Evolutionary conservation across 75 land plant genomes (phyloP).

Genomic region (Picea glauca): DNA sequence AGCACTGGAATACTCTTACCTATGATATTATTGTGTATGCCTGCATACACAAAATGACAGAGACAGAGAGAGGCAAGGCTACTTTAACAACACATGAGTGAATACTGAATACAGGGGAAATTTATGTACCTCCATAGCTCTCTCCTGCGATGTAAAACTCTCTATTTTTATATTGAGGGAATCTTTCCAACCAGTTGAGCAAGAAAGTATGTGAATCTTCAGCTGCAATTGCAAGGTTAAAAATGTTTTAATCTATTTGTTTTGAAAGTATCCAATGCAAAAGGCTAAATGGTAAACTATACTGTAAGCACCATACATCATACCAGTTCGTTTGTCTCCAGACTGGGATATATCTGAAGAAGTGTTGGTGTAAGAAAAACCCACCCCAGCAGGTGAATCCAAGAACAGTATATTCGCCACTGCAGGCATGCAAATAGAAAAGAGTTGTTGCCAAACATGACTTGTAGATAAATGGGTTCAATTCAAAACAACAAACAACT

Average conservation of each 20-base stretch:
- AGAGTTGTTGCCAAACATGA: too few relatives aligned
- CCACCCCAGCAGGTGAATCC: constrained; percentile 9
- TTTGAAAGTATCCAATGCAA: background rate
- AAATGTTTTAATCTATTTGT: background rate
- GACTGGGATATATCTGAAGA: constrained; percentile 10
- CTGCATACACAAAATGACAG: too few relatives aligned
- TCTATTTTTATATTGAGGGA: constrained; percentile 72
- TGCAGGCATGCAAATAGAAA: background rate
- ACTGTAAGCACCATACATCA: background rate
- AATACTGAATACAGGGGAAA: too few relatives aligned
- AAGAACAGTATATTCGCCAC: constrained; percentile 1
- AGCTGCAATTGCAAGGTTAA: background rate
- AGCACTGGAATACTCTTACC: too few relatives aligned
- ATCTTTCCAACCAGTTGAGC: constrained; percentile 70
- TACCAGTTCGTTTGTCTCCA: background rate
- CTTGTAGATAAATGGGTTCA: too few relatives aligned
- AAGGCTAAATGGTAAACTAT: background rate
- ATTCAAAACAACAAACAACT: too few relatives aligned
- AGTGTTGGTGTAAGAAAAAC: constrained; percentile 9
- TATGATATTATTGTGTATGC: too few relatives aligned
- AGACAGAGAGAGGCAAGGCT: too few relatives aligned
- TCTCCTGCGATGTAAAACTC: constrained; percentile 94
- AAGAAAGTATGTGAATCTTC: constrained; percentile 27
- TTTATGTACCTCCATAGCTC: constrained; percentile 21
- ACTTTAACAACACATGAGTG: too few relatives aligned